phyloP scores from a whole-genome alignment of 495 filamentous ascomycete genomes.

The Podospora sp. region DNA sequence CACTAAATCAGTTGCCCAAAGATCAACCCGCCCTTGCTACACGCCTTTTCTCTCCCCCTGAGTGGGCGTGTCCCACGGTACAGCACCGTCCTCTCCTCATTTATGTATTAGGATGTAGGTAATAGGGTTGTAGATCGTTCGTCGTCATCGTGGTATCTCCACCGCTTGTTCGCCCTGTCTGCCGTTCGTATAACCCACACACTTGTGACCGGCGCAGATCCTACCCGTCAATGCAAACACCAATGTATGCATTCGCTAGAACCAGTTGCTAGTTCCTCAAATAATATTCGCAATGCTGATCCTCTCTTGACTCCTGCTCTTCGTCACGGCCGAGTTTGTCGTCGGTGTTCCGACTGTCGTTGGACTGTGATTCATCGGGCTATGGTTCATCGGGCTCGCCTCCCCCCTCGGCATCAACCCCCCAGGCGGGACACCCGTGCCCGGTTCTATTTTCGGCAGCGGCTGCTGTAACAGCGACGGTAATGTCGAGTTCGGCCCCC shows the following conservation, averaged over 20 bases:
- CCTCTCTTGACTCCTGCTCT: conserved; percentile 53
- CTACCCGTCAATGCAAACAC: background rate
- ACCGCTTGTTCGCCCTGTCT: too few relatives aligned
- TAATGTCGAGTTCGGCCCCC: conserved; percentile 7
- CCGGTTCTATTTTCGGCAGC: conserved; percentile 2
- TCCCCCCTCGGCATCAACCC: background rate
- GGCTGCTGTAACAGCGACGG: conserved; percentile 12
- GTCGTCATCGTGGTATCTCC: background rate
- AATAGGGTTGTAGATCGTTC: background rate
- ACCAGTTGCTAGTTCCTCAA: conserved; percentile 37
- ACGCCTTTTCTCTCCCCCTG: background rate
- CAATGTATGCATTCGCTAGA: too few relatives aligned
- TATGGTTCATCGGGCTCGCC: conserved; percentile 2
- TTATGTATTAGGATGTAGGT: background rate
- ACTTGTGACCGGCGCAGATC: background rate
- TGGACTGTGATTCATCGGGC: conserved; percentile 8
- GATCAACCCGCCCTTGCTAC: background rate
- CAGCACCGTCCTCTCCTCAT: background rate
- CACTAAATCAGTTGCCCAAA: background rate
- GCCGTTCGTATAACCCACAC: background rate
- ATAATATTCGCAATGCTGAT: conserved; percentile 86
- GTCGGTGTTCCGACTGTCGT: conserved; percentile 13
- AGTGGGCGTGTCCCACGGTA: background rate
- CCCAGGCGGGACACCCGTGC: background rate
- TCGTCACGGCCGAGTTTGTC: conserved; percentile 33